A percentile compares a stretch with the other conserved stretches of the same genome.
Conservation (phyloP, 1,139 yeast genomes). For the Taphrina flavorubra region DNA sequence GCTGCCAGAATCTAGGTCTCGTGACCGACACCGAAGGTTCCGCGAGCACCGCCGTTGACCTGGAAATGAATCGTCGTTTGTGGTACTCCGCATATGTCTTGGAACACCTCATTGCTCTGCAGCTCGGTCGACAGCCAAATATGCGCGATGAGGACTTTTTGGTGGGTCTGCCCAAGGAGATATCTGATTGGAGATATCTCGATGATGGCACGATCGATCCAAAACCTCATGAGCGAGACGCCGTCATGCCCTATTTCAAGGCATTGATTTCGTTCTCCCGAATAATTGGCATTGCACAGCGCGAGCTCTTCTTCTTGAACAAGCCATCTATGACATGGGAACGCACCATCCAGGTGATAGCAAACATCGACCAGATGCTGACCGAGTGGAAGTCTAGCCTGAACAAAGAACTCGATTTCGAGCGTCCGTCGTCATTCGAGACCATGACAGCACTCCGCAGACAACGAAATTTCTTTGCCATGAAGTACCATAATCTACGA, state of each 20-base stretch:
- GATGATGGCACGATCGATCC: conserved; percentile 32
- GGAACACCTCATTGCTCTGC: conserved; percentile 44
- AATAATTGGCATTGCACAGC: conserved; percentile 44
- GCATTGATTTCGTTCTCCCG: conserved; percentile 40
- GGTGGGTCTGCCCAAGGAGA: conserved; percentile 44
- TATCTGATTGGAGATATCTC: conserved; percentile 43
- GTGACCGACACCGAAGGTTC: conserved; percentile 42
- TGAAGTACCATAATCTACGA: conserved; percentile 41
- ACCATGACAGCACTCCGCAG: conserved; percentile 18
- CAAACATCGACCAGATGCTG: conserved; percentile 37
- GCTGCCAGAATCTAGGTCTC: conserved; percentile 45
- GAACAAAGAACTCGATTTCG: conserved; percentile 39
- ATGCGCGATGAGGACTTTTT: conserved; percentile 43
- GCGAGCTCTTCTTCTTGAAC: conserved; percentile 43
- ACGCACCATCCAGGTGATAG: conserved; percentile 36
- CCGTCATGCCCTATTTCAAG: conserved; percentile 41
- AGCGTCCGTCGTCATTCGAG: conserved; percentile 23
- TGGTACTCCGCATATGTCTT: conserved; percentile 45
- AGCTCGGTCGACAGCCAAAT: conserved; percentile 45
- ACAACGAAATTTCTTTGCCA: conserved; percentile 43
- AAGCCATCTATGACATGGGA: conserved; percentile 41
- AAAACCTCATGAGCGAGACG: conserved; percentile 31
- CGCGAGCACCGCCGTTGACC: conserved; percentile 43
- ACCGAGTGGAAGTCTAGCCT: conserved; percentile 43
- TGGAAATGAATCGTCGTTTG: conserved; percentile 43